Conservation (phyloP, 108 stramenopile species). For the Nitzschia sp. region DNA sequence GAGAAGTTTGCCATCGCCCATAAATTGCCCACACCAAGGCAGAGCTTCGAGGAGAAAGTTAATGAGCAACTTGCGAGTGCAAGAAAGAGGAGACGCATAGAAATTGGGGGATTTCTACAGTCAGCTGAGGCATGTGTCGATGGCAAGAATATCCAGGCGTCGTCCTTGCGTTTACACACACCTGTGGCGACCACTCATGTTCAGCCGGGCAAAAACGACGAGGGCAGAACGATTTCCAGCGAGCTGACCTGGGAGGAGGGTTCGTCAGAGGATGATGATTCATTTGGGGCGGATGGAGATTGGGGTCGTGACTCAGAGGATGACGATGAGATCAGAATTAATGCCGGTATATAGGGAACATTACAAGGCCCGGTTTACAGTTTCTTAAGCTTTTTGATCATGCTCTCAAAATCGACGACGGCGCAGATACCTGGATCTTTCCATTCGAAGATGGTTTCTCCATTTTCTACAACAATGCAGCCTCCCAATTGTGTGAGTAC, state of each 20-base stretch:
- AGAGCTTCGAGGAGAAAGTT: background rate
- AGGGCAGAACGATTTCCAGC: conserved; percentile 3
- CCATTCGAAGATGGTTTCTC: conserved; percentile 60
- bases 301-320: conserved; percentile 25
- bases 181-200: too few relatives aligned
- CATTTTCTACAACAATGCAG: conserved; percentile 60
- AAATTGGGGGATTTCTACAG: background rate
- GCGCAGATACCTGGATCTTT: conserved; percentile 89
- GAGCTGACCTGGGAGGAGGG: conserved; percentile 2
- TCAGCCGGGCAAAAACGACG: background rate
- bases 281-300: conserved; percentile 28
- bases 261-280: conserved; percentile 1
- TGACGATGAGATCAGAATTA: background rate
- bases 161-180: too few relatives aligned
- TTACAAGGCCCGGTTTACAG: background rate
- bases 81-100: background rate
- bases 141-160: background rate
- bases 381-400: conserved; percentile 55
- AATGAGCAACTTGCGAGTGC: background rate
- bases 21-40: background rate
- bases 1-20: conserved; percentile 4
- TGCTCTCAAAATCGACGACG: conserved; percentile 84
- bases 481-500: conserved; percentile 89
- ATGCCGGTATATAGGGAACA: too few relatives aligned
- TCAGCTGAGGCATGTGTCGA: conserved; percentile 12